phyloP scores from a whole-genome alignment of 805 yeast genomes.

The Starmerella bacillaris region DNA sequence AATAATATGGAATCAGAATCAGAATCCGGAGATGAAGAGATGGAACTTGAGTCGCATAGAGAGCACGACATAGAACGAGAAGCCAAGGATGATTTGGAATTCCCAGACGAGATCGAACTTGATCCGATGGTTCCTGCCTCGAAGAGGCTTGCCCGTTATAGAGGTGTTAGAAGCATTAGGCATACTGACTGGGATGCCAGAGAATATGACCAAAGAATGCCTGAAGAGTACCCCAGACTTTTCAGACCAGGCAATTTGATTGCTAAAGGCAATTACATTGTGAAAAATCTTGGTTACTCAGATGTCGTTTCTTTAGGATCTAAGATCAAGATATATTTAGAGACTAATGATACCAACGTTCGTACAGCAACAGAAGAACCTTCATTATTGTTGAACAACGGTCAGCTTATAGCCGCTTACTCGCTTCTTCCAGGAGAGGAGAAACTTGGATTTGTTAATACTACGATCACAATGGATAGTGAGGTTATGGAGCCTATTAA shows the following conservation, averaged over 20 bases:
- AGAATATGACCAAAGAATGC: constrained; percentile 59
- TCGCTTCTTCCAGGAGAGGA: constrained; percentile 74
- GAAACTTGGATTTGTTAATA: constrained; percentile 64
- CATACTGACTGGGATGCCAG: constrained; percentile 76
- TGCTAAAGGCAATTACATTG: constrained; percentile 50
- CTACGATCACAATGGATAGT: constrained; percentile 74
- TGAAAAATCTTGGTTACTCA: constrained; percentile 32
- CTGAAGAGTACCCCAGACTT: constrained; percentile 60
- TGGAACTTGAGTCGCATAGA: constrained; percentile 15
- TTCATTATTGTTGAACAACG: constrained; percentile 27
- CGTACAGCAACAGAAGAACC: not conserved
- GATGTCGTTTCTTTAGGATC: constrained; percentile 42
- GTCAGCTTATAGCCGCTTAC: constrained; percentile 31
- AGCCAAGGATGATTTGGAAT: constrained; percentile 72
- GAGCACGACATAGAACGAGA: constrained; percentile 33
- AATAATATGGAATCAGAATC: constrained; percentile 27
- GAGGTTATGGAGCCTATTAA: constrained; percentile 73
- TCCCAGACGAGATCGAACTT: constrained; percentile 89
- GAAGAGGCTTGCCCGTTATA: constrained; percentile 56
- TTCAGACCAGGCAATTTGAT: constrained; percentile 58
- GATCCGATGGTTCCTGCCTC: constrained; percentile 57
- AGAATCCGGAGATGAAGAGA: constrained; percentile 60
- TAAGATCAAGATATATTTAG: constrained; percentile 38
- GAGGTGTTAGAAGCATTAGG: constrained; percentile 72
- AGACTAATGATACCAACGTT: constrained; percentile 2